Conservation (phyloP, 805 yeast species). For the Cyberlindnera mycetangii region DNA sequence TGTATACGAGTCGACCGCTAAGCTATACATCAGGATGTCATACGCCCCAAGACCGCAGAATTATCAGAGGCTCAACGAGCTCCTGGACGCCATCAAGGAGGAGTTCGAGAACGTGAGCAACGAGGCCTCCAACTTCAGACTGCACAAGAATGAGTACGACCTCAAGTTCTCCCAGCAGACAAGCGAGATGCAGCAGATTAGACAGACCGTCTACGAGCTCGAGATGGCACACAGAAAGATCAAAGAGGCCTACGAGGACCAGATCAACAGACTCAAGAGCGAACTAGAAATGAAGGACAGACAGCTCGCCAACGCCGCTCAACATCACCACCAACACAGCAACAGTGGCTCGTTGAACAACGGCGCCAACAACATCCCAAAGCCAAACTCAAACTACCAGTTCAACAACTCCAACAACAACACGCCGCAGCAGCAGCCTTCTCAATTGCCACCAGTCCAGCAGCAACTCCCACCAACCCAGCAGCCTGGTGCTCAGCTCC, state of each 20-base stretch:
- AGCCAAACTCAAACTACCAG: constrained; percentile 19
- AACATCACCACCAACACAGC: constrained; percentile 20
- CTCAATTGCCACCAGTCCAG: constrained; percentile 28
- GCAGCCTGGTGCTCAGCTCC: constrained; percentile 25
- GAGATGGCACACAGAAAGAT: constrained; percentile 92
- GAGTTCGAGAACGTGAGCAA: constrained; percentile 83
- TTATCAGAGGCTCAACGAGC: constrained; percentile 56
- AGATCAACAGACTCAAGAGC: constrained; percentile 77
- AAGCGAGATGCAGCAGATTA: constrained; percentile 87
- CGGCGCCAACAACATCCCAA: constrained; percentile 27
- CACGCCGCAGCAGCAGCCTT: constrained; percentile 34
- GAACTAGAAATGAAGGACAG: constrained; percentile 83
- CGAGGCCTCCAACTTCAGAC: constrained; percentile 81
- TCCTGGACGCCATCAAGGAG: constrained; percentile 86
- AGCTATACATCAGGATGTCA: constrained; percentile 22
- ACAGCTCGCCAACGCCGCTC: constrained; percentile 38
- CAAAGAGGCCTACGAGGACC: constrained; percentile 95
- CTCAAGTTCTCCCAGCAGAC: constrained; percentile 87
- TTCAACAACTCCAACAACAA: constrained; percentile 18
- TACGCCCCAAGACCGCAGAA: constrained; percentile 31
- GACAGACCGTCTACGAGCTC: constrained; percentile 90
- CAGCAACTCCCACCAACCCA: constrained; percentile 27
- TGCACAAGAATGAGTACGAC: constrained; percentile 92
- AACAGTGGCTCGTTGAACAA: constrained; percentile 24
- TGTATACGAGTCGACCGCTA: no score